Evolutionary conservation across 2,329 filamentous ascomycete genomes (phyloP).

Genomic region (Tolypocladium sp.): DNA sequence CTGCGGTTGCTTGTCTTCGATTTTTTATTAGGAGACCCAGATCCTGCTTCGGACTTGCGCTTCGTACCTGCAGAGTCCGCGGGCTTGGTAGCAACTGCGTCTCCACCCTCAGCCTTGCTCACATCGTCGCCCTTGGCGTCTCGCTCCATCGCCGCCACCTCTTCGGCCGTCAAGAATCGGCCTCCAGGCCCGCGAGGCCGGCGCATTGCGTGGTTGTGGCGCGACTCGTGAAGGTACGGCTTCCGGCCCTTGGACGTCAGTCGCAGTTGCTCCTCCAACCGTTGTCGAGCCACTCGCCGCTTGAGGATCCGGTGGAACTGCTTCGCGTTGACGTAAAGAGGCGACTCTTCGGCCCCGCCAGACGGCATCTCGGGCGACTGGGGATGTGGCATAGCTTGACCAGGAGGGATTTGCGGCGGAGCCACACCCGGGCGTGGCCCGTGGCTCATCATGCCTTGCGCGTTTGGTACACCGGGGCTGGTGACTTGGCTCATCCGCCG

Average conservation of each 20-base stretch:
- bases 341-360: constrained; percentile 73
- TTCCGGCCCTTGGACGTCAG: constrained; percentile 93
- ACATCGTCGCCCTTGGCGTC: constrained; percentile 33
- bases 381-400: constrained; percentile 57
- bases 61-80: constrained; percentile 37
- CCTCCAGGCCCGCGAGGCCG: constrained; percentile 88
- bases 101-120: constrained; percentile 20
- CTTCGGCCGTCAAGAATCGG: constrained; percentile 90
- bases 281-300: constrained; percentile 83
- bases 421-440: constrained; percentile 38
- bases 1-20: constrained; percentile 39
- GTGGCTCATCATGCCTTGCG: constrained; percentile 70
- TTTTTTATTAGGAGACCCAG: constrained; percentile 44
- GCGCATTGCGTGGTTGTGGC: constrained; percentile 97
- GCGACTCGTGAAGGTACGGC: constrained; percentile 92
- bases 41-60: constrained; percentile 48
- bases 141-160: constrained; percentile 83
- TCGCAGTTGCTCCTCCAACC: constrained; percentile 83
- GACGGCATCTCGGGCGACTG: constrained; percentile 75
- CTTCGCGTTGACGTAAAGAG: constrained; percentile 95
- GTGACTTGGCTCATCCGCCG: constrained; percentile 70
- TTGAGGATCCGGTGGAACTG: constrained; percentile 98
- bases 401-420: constrained; percentile 51
- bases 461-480: constrained; percentile 64
- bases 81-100: constrained; percentile 12